phyloP scores from a whole-genome alignment of 345 rosid genomes.

The Salix suchowensis region DNA sequence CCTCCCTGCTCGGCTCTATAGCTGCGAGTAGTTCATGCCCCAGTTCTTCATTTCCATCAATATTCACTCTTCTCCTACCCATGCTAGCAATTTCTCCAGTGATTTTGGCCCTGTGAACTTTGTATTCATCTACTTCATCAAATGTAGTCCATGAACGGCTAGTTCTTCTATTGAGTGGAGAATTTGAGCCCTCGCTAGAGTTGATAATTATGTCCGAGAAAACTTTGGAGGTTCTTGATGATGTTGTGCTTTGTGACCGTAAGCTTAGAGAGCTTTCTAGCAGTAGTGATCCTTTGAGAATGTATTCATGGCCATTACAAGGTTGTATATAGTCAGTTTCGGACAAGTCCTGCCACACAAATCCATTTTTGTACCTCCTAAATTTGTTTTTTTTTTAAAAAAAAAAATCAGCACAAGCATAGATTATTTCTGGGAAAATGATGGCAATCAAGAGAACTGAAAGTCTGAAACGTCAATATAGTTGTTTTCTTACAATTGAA shows the following conservation, averaged over 20 bases:
- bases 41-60: neutral
- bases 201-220: constrained; percentile 26
- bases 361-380: constrained; percentile 22
- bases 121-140: constrained; percentile 16
- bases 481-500: neutral
- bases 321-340: constrained; percentile 15
- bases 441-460: neutral
- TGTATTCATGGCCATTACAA: constrained; percentile 16
- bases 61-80: neutral
- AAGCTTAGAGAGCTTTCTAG: constrained; percentile 3
- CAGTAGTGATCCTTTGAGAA: constrained; percentile 24
- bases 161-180: constrained; percentile 8
- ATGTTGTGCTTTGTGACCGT: constrained; percentile 22
- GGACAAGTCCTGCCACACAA: constrained; percentile 20
- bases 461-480: neutral
- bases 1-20: constrained; percentile 12
- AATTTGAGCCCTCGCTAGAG: constrained; percentile 23
- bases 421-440: neutral
- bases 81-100: constrained; percentile 7
- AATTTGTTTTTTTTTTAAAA: too few species aligned
- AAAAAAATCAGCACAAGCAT: neutral
- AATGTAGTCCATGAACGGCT: constrained; percentile 18
- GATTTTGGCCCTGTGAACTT: constrained; percentile 24
- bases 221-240: constrained; percentile 23
- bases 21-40: neutral